These are phyloP conservation scores for Antarctomyces pellizariae DNA, from an alignment of 495 filamentous ascomycete species.

Conservation along the genomic window DNA sequence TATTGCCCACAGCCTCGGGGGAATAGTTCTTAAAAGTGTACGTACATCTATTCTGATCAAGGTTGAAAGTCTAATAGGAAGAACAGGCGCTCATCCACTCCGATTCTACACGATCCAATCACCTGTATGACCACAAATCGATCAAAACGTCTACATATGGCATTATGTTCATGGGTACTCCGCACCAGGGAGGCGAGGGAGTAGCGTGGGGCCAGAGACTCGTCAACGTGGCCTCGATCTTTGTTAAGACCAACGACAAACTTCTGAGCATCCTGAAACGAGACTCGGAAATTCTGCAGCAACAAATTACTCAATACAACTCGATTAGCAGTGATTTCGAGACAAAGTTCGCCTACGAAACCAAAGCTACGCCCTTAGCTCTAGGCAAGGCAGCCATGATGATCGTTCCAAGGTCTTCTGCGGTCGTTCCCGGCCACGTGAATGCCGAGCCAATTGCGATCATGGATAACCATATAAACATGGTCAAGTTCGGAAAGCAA, in stretches of 20 bases:
- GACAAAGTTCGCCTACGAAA: constrained; percentile 14
- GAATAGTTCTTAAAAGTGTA: constrained; percentile 23
- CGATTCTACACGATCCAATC: constrained; percentile 23
- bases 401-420: constrained; percentile 17
- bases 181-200: constrained; percentile 21
- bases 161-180: constrained; percentile 46
- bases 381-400: constrained; percentile 7
- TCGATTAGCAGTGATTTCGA: constrained; percentile 12
- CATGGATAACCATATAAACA: constrained; percentile 15
- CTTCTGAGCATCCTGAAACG: constrained; percentile 14
- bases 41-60: constrained; percentile 1
- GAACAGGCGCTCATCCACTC: constrained; percentile 34
- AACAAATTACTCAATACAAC: constrained; percentile 14
- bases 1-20: constrained; percentile 44
- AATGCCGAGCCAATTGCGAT: constrained; percentile 17
- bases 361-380: constrained; percentile 7
- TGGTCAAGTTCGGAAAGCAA: constrained; percentile 15
- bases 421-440: constrained; percentile 14
- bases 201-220: constrained; percentile 10
- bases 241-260: constrained; percentile 10
- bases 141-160: constrained; percentile 46
- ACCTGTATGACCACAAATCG: constrained; percentile 33
- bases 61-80: constrained; percentile 2
- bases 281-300: constrained; percentile 15
- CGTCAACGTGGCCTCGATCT: constrained; percentile 15